Conservation (phyloP, 1,284 basidiomycete genomes). For the Wallemia ichthyophaga region DNA sequence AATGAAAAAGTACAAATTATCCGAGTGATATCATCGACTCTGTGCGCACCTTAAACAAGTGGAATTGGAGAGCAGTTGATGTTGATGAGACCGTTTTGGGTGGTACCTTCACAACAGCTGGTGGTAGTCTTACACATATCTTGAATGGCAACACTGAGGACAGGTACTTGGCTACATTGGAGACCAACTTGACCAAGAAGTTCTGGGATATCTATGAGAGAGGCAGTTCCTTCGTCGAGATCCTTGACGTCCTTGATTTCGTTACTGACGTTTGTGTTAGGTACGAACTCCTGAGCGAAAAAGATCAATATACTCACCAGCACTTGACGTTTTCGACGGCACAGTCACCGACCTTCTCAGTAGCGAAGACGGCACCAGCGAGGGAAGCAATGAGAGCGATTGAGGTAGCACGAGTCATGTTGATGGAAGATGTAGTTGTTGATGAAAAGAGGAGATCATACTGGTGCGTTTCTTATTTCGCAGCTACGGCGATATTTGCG, state of each 20-base stretch:
- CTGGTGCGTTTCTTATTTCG: not conserved
- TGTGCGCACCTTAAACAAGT: not conserved
- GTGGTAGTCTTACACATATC: constrained; percentile 1
- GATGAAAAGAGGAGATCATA: not conserved
- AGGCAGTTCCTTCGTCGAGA: not conserved
- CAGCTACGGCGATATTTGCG: not conserved
- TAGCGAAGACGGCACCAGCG: not conserved
- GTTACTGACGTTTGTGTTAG: not conserved
- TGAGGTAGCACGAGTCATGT: not conserved
- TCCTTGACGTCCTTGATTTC: not conserved
- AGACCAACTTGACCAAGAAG: not conserved
- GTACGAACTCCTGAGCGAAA: too few relatives aligned
- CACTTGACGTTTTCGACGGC: not conserved
- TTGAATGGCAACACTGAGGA: constrained; percentile 2
- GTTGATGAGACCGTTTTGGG: constrained; percentile 4
- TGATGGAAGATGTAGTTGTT: not conserved
- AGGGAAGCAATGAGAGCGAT: not conserved
- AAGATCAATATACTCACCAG: not conserved
- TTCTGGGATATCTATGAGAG: not conserved
- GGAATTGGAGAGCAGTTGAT: constrained; percentile 2
- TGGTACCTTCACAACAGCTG: constrained; percentile 1
- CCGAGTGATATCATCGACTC: too few relatives aligned
- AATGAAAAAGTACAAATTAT: too few relatives aligned
- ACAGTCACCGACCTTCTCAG: not conserved
- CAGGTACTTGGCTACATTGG: not conserved